Evolutionary conservation across 352 stramenopile species (phyloP), one percentile per base, ranked within the genome.

Genomic region (Pythium monospermum): DNA sequence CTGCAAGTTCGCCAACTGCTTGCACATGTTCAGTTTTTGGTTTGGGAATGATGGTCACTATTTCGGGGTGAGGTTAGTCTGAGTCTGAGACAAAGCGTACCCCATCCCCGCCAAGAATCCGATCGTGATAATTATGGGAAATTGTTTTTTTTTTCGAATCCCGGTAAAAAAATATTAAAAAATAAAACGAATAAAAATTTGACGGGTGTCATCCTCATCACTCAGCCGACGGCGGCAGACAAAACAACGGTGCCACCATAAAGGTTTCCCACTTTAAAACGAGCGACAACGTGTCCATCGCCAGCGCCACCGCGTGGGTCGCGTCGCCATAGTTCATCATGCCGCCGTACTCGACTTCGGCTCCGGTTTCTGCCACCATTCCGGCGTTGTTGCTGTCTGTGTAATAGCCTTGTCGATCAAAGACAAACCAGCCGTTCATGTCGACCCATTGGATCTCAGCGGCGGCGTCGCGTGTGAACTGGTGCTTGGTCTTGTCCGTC

Each of bases 341-440:
- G 13, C 78, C 78, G 5, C 78, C 75, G 61, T 89, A 89, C 57
- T 89, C 78, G 35, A 89, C 63, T 27, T 78, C 66, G 37, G 69
- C 58, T 12, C 69, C 69, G 0, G 69, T 70, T 43, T 85, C 64
- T 19, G 71, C 46, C 40, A 71, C 72, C 45, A 46, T 35, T 25
- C 53, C 45, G 26, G 47, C 45, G 25, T 44, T 59, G 13, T 47
- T 53, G 6, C 73, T 60, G 1, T 57, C 31, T n/a, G n/a, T n/a
- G n/a, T n/a, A n/a, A 48, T 69, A 74, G 28, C 57, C 60, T 1
- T 66, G 63, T 26, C 68, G 74, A 30, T 87, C 71, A 40, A 89
- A 85, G 4, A 83, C 30, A 35, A 89, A 89, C 78, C 78, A 89
- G 15, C 75, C 70, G 30, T 66, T 79, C 11, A 84, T 50, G 26